Evolutionary conservation across 768 basidiomycete genomes (phyloP).

Genomic region (Agrocybe praecox): DNA sequence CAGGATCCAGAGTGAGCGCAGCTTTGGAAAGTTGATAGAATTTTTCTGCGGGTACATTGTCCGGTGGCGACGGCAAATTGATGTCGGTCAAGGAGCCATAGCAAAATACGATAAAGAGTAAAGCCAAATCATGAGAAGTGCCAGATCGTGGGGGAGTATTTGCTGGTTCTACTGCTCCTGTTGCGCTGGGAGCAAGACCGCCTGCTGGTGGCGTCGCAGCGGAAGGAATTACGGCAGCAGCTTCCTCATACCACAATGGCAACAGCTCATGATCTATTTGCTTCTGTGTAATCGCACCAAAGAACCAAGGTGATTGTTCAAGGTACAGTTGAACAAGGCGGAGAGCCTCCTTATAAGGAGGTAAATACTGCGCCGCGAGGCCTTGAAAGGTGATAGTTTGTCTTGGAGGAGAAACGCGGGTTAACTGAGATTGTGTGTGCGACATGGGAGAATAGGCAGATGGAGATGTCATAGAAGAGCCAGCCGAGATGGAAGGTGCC

Average conservation of each 20-base stretch:
- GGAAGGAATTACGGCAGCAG: conserved; percentile 22
- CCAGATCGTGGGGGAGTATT: conserved; percentile 7
- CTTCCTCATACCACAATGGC: conserved; percentile 68
- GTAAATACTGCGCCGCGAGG: conserved; percentile 45
- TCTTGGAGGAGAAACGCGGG: background rate
- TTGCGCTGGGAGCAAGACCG: conserved; percentile 7
- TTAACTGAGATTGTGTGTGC: background rate
- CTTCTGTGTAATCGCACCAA: conserved; percentile 64
- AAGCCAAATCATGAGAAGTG: conserved; percentile 59
- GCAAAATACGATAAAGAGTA: conserved; percentile 64
- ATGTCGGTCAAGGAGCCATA: conserved; percentile 64
- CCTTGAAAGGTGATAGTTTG: conserved; percentile 16
- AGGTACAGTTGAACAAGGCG: conserved; percentile 70
- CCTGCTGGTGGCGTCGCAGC: conserved; percentile 10
- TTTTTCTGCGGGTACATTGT: conserved; percentile 52
- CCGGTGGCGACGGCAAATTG: conserved; percentile 51
- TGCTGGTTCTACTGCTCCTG: background rate
- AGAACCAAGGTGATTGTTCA: conserved; percentile 82
- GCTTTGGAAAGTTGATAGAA: conserved; percentile 66
- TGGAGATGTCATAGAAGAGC: conserved; percentile 15
- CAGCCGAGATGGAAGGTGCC: conserved; percentile 35
- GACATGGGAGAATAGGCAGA: background rate
- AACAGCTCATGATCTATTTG: conserved; percentile 68
- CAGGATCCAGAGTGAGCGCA: conserved; percentile 65
- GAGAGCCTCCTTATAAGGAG: conserved; percentile 57